Evolutionary conservation across 2,329 filamentous ascomycete genomes (phyloP), one percentile per base, ranked within the genome.

Genomic region (Aspergillus sp.): DNA sequence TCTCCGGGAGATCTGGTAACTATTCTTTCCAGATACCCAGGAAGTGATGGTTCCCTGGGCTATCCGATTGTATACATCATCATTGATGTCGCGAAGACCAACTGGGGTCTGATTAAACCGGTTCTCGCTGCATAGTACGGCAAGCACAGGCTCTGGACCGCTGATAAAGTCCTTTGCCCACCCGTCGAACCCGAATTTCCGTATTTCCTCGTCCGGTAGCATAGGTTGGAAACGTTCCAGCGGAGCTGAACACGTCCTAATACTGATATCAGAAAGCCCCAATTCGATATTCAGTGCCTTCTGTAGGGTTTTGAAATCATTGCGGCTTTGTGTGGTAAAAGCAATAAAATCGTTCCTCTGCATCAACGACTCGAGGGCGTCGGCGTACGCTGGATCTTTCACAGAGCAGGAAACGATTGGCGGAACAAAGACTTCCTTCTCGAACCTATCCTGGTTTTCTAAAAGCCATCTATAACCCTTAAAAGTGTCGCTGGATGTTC

Each of bases 401-500:
- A 95, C 72, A 0, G 85, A 86, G 66, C 89, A 95, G 48, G 79
- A 84, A 30, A 95, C 72, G 59, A 93, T 79, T 0, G 90, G 82
- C 4, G 90, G 90, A 0, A 86, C 88, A 60, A 85, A 88, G 4
- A 96, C 82, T 48, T 85, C 77, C 53, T 85, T 81, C 59, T 86
- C 79, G 53, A 96, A 93, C 42, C 77, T 66, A 46, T 76, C 62
- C 49, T 76, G 77, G 61, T 98, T 81, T 2, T 80, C 65, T 59
- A 87, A 78, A 44, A 97, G 76, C 90, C 91, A 98, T 38, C 82
- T 75, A 82, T 88, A 95, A 2, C 83, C 88, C 53, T 63, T 72
- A 7, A 78, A 77, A 2, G 85, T 80, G 47, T 96, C 86, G 0
- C 62, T 62, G 7, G 83, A 85, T 0, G 77, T 10, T 4, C 62